phyloP scores from a whole-genome alignment of 2,329 filamentous ascomycete species.

The Orbilia brochopaga region DNA sequence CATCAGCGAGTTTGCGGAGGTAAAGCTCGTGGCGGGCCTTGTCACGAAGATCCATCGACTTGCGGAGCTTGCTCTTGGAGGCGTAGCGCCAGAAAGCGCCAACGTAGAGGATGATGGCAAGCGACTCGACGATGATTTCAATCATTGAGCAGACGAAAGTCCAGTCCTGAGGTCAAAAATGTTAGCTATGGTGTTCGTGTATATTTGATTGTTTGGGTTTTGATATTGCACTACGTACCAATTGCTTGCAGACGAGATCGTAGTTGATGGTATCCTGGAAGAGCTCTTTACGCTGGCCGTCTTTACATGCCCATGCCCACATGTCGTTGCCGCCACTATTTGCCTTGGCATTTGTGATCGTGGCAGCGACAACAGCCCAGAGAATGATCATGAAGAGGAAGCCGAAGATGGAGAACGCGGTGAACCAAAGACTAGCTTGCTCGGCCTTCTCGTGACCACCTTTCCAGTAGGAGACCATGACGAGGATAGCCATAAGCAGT shows the following conservation, averaged over 20 bases:
- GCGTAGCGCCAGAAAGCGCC: constrained; percentile 97
- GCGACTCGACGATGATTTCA: constrained; percentile 88
- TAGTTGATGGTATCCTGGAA: constrained; percentile 85
- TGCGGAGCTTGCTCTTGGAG: constrained; percentile 91
- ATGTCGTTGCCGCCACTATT: constrained; percentile 81
- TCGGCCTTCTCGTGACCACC: constrained; percentile 87
- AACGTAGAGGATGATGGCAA: constrained; percentile 90
- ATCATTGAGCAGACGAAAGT: constrained; percentile 95
- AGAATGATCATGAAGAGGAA: constrained; percentile 92
- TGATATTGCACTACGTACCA: constrained; percentile 62
- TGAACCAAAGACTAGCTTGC: constrained; percentile 94
- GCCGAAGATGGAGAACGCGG: constrained; percentile 87
- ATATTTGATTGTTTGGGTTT: constrained; percentile 48
- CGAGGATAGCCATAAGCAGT: constrained; percentile 75
- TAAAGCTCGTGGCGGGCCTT: constrained; percentile 93
- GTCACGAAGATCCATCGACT: constrained; percentile 96
- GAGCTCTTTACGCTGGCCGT: constrained; percentile 79
- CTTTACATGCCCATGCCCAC: constrained; percentile 97
- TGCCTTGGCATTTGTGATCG: constrained; percentile 79
- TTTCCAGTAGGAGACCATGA: constrained; percentile 85
- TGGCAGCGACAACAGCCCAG: constrained; percentile 84
- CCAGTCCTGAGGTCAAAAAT: constrained; percentile 73
- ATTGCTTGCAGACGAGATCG: constrained; percentile 85
- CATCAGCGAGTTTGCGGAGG: constrained; percentile 71
- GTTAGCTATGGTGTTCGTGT: constrained; percentile 54